Conservation (phyloP, 129 eudicot genomes). For the Arctium lappa region DNA sequence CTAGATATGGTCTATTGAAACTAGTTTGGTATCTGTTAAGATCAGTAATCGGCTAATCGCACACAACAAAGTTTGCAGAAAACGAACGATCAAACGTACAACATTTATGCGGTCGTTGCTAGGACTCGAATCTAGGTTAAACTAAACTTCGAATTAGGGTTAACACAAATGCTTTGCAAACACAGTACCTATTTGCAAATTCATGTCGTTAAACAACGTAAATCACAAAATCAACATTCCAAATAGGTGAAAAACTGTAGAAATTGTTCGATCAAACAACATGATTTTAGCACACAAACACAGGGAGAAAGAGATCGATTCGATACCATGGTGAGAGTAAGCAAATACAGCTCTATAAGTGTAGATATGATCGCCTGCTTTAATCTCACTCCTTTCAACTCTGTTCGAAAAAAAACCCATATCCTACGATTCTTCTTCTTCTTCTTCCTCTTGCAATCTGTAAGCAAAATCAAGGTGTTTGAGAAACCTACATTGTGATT, state of each 20-base stretch:
- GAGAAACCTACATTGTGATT: slow-evolving; percentile 19
- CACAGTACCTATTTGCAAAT: background rate
- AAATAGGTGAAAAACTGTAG: background rate
- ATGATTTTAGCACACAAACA: background rate
- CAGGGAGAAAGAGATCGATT: background rate
- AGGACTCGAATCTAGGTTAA: background rate
- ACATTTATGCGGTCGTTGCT: background rate
- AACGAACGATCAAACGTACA: background rate
- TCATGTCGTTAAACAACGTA: background rate
- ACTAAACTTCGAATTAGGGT: slow-evolving; percentile 12
- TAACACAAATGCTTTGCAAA: background rate
- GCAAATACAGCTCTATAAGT: slow-evolving; percentile 96
- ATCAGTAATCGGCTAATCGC: background rate
- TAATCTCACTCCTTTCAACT: slow-evolving; percentile 71
- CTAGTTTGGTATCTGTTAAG: background rate
- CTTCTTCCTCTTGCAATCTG: slow-evolving; percentile 1
- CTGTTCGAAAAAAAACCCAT: slow-evolving; percentile 92
- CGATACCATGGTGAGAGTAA: slow-evolving; percentile 92
- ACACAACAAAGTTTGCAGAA: background rate
- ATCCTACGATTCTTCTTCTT: background rate
- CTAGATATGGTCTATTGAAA: background rate
- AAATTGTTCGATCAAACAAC: background rate
- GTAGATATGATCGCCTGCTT: slow-evolving; percentile 91
- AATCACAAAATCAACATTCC: slow-evolving; percentile 17
- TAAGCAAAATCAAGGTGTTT: slow-evolving; percentile 6